Percentiles rank a stretch among this genome's conserved stretches.
Conservation (phyloP, 768 basidiomycete species). For the Mycena belliarum region DNA sequence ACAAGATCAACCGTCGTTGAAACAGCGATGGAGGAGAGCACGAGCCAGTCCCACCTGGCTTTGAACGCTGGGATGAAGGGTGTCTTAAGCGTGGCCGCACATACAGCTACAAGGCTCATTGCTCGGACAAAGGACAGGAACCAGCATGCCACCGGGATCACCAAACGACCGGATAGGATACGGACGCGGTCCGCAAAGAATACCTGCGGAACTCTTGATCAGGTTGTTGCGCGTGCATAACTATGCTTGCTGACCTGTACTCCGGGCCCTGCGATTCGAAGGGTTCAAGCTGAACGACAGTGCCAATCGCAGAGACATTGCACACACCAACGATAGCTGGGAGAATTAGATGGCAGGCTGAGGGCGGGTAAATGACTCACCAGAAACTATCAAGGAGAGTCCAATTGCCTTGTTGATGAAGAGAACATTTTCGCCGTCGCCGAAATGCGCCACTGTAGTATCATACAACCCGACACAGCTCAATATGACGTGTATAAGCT, state of each 20-base stretch:
- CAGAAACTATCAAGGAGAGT: not conserved
- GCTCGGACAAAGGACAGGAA: not conserved
- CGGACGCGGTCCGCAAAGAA: conserved; percentile 7
- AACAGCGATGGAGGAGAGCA: not conserved
- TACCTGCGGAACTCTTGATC: not conserved
- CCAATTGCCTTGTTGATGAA: conserved; percentile 8
- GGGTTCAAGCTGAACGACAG: no score
- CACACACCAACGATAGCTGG: conserved; percentile 6
- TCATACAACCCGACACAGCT: conserved; percentile 1
- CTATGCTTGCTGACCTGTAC: not conserved
- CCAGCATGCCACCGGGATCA: conserved; percentile 2
- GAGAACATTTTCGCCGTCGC: not conserved
- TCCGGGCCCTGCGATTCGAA: not conserved
- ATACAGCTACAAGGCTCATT: not conserved
- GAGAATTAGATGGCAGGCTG: not conserved
- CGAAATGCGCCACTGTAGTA: conserved; percentile 4
- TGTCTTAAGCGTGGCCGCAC: not conserved
- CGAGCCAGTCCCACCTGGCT: conserved; percentile 3
- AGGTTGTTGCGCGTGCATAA: not conserved
- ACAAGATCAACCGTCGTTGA: conserved; percentile 4
- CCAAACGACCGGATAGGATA: not conserved
- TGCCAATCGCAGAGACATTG: no score
- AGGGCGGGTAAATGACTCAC: not conserved
- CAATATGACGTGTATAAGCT: conserved; percentile 5
- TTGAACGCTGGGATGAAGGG: conserved; percentile 10